A percentile compares a stretch with the other conserved stretches of the same genome.
phyloP scores from a whole-genome alignment of 495 filamentous ascomycete species.

The Pseudoneurospora amorphoporcata region DNA sequence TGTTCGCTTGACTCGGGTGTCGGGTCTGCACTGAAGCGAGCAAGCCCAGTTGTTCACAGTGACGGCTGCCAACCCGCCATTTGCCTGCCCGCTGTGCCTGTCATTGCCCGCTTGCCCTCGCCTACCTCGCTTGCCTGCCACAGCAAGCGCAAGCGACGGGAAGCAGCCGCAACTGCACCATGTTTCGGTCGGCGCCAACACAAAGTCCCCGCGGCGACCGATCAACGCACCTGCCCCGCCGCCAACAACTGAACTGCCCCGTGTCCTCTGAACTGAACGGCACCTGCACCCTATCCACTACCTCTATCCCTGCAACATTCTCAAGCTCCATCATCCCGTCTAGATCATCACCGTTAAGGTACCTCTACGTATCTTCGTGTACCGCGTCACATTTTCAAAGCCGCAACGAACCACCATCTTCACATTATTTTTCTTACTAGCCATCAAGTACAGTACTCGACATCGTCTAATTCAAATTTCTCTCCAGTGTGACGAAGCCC shows the following conservation, averaged over 20 bases:
- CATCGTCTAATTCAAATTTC: slow-evolving; percentile 6
- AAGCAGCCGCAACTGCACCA: not conserved
- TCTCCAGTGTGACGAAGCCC: slow-evolving; percentile 84
- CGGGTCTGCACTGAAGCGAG: not conserved
- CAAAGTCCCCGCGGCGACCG: not conserved
- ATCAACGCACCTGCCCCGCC: not conserved
- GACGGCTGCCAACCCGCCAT: not conserved
- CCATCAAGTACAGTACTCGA: not conserved
- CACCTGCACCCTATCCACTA: not conserved
- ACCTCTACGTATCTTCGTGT: not conserved
- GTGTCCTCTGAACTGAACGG: not conserved
- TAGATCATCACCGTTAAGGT: not conserved
- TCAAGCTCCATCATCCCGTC: no score
- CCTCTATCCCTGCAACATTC: no score
- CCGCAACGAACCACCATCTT: not conserved
- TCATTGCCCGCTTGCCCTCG: not conserved
- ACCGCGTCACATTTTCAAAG: not conserved
- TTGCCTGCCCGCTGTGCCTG: not conserved
- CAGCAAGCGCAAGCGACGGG: not conserved
- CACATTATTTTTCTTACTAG: not conserved
- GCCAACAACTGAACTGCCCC: not conserved
- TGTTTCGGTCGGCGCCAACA: not conserved
- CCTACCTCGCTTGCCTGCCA: not conserved
- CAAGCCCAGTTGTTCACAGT: not conserved
- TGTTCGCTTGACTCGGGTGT: not conserved